A percentile compares a stretch with the other conserved stretches of the same genome.
phyloP scores from a whole-genome alignment of 2,329 filamentous ascomycete genomes.

The Botrytis aclada region DNA sequence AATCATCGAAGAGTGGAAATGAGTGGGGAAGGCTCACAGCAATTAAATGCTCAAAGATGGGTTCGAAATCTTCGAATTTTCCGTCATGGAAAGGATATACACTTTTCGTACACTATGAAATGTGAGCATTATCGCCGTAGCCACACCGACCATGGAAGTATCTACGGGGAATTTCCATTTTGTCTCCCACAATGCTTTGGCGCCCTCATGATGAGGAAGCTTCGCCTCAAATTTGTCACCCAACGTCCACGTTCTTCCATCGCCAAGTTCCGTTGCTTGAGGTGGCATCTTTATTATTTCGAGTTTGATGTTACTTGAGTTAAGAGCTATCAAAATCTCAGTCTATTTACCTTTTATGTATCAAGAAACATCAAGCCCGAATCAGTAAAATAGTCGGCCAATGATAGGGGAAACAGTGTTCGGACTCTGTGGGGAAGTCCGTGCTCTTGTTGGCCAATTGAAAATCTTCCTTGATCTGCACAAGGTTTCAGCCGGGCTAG shows the following conservation, averaged over 20 bases:
- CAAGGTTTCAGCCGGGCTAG: background rate
- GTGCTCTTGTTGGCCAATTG: background rate
- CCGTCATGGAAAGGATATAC: constrained; percentile 76
- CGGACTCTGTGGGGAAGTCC: constrained; percentile 12
- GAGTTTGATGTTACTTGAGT: background rate
- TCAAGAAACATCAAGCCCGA: background rate
- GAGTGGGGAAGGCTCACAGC: constrained; percentile 40
- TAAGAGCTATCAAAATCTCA: background rate
- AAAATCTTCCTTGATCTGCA: background rate
- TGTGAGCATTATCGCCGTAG: background rate
- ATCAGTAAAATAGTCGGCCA: background rate
- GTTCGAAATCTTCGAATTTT: constrained; percentile 63
- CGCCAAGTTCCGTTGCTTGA: constrained; percentile 5
- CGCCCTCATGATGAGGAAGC: constrained; percentile 37
- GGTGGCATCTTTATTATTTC: background rate
- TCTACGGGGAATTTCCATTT: constrained; percentile 69
- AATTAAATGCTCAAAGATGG: constrained; percentile 63
- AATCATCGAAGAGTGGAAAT: background rate
- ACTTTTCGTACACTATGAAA: constrained; percentile 51
- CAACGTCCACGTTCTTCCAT: constrained; percentile 18
- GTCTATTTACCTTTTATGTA: background rate
- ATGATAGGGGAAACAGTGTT: background rate
- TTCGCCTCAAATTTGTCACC: constrained; percentile 16
- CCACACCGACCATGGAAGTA: background rate
- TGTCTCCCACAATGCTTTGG: constrained; percentile 67